phyloP scores from a whole-genome alignment of 192 early-diverging fungal genomes.

The Coemansia sp. region DNA sequence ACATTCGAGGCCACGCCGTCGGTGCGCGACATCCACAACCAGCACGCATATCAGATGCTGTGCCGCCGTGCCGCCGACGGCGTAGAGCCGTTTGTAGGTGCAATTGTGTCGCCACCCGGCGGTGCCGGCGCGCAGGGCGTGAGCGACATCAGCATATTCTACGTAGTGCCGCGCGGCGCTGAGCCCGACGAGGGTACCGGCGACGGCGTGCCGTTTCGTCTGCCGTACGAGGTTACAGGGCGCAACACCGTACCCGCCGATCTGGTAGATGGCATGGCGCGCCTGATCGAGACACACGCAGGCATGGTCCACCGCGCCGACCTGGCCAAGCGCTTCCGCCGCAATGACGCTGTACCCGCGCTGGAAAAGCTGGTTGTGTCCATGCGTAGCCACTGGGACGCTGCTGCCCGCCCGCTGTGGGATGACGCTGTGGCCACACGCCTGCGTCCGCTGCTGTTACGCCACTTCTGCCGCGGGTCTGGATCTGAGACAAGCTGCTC shows the following conservation, averaged over 20 bases:
- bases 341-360: slow-evolving; percentile 53
- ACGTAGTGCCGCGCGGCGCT: slow-evolving; percentile 12
- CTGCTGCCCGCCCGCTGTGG: slow-evolving; percentile 27
- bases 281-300: slow-evolving; percentile 62
- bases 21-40: slow-evolving; percentile 87
- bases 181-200: neutral
- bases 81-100: slow-evolving; percentile 86
- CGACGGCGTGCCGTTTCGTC: slow-evolving; percentile 7
- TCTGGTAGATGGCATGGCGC: slow-evolving; percentile 55
- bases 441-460: slow-evolving; percentile 34
- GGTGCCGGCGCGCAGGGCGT: slow-evolving; percentile 49
- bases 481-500: slow-evolving; percentile 8
- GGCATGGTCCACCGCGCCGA: slow-evolving; percentile 56
- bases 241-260: slow-evolving; percentile 49
- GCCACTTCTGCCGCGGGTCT: slow-evolving; percentile 24
- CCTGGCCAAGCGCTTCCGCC: slow-evolving; percentile 52
- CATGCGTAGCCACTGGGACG: slow-evolving; percentile 51
- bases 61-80: slow-evolving; percentile 59
- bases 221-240: slow-evolving; percentile 43
- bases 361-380: slow-evolving; percentile 68
- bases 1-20: slow-evolving; percentile 88
- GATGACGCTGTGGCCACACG: slow-evolving; percentile 27
- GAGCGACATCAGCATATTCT: slow-evolving; percentile 30
- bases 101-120: slow-evolving; percentile 81
- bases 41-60: slow-evolving; percentile 81